Evolutionary conservation across 495 filamentous ascomycete species (phyloP).

Genomic region (Glarea lozoyensis): DNA sequence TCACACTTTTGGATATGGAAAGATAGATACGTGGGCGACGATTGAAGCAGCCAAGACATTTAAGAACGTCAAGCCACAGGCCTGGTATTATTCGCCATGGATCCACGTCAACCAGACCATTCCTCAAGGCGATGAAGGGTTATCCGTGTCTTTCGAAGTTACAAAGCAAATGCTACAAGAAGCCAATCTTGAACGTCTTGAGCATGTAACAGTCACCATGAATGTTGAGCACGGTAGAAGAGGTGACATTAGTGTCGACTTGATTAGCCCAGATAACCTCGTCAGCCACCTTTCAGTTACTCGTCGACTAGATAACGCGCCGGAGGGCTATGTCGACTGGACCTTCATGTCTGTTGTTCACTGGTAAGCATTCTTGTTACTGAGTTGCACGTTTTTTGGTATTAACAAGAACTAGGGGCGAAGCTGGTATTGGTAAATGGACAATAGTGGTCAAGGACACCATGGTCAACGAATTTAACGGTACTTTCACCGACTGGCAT

Average conservation of each 20-base stretch:
- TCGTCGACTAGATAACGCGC: conserved; percentile 52
- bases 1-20: conserved; percentile 92
- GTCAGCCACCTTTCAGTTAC: conserved; percentile 75
- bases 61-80: conserved; percentile 89
- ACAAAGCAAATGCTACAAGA: conserved; percentile 64
- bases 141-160: conserved; percentile 69
- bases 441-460: conserved; percentile 86
- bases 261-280: conserved; percentile 75
- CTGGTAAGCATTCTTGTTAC: conserved; percentile 51
- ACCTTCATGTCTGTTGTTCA: conserved; percentile 98
- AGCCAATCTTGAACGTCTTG: conserved; percentile 77
- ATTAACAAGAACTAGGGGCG: conserved; percentile 56
- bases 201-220: conserved; percentile 97
- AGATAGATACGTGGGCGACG: conserved; percentile 78
- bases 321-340: conserved; percentile 84
- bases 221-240: conserved; percentile 79
- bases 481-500: conserved; percentile 85
- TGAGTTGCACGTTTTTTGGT: background rate
- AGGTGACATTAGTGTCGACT: conserved; percentile 87
- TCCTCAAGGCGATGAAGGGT: conserved; percentile 75
- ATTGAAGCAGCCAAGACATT: conserved; percentile 81
- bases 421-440: conserved; percentile 81
- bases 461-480: conserved; percentile 61
- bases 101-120: conserved; percentile 78
- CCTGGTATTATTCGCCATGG: conserved; percentile 92